Percentiles rank a stretch among this genome's conserved stretches.
Evolutionary conservation across 2,329 filamentous ascomycete species (phyloP).

Genomic region (Cyphellophora attinorum): DNA sequence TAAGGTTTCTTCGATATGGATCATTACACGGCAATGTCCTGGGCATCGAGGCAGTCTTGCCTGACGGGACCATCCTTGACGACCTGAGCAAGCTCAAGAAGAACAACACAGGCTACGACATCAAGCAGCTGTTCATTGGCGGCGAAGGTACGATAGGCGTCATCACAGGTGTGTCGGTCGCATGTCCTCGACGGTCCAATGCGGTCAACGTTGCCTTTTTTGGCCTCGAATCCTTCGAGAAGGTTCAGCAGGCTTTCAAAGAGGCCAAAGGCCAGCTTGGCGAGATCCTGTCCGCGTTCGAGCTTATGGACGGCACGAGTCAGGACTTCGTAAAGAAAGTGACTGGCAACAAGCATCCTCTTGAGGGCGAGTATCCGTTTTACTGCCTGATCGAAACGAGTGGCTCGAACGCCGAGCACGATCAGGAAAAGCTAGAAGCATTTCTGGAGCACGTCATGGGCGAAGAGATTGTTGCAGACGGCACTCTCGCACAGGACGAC

Average conservation of each 20-base stretch:
- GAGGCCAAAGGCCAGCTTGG: constrained; percentile 84
- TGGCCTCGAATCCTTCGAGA: constrained; percentile 79
- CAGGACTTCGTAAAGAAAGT: constrained; percentile 69
- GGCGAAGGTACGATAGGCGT: constrained; percentile 91
- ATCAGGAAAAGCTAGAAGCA: constrained; percentile 77
- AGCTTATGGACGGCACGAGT: constrained; percentile 84
- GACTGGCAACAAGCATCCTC: constrained; percentile 66
- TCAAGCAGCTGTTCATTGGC: constrained; percentile 95
- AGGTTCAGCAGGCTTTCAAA: constrained; percentile 75
- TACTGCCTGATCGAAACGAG: constrained; percentile 96
- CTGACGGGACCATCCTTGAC: constrained; percentile 84
- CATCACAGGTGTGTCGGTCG: constrained; percentile 79
- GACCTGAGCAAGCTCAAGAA: constrained; percentile 83
- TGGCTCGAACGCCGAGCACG: constrained; percentile 87
- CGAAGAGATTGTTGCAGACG: constrained; percentile 76
- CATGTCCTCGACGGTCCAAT: constrained; percentile 77
- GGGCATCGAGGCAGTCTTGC: constrained; percentile 84
- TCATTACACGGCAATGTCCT: constrained; percentile 89
- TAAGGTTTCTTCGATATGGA: constrained; percentile 83
- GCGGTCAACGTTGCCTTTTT: constrained; percentile 95
- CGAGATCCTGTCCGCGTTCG: constrained; percentile 94
- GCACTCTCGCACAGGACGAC: constrained; percentile 85
- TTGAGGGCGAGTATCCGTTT: constrained; percentile 80
- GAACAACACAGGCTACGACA: constrained; percentile 97
- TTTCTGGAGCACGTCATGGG: constrained; percentile 92